Percentiles rank a stretch among this genome's conserved stretches.
These are phyloP conservation scores for Termitomyces titanicus DNA, from an alignment of 768 basidiomycete genomes.

Conservation along the genomic window DNA sequence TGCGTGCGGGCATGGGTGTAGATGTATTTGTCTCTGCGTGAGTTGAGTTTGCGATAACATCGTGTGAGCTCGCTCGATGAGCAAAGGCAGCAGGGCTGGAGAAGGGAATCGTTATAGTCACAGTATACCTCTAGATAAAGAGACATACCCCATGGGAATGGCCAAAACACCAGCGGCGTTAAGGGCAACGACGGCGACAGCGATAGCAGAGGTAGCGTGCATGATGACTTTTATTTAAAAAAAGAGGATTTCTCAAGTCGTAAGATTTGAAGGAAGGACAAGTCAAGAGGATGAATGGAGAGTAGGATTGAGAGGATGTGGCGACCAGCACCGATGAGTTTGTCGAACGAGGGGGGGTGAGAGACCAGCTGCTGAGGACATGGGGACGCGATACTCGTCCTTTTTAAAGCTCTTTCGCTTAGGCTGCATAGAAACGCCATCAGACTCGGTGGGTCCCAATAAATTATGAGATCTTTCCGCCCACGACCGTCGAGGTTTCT, in stretches of 20 bases:
- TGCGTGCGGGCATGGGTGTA: too few relatives aligned
- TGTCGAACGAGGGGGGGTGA: conserved; percentile 19
- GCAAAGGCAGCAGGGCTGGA: not conserved
- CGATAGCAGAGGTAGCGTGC: conserved; percentile 25
- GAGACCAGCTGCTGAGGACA: conserved; percentile 31
- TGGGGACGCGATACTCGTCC: not conserved
- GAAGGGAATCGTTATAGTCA: too few relatives aligned
- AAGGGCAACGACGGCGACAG: conserved; percentile 28
- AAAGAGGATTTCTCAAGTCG: conserved; percentile 3
- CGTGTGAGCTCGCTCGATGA: not conserved
- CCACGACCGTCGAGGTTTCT: too few relatives aligned
- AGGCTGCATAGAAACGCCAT: too few relatives aligned
- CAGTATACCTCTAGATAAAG: not conserved
- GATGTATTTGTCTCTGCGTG: too few relatives aligned
- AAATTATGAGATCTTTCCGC: too few relatives aligned
- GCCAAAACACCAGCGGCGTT: conserved; percentile 26
- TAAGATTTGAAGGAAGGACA: conserved; percentile 8
- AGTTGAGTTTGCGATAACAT: too few relatives aligned
- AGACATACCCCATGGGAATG: conserved; percentile 23
- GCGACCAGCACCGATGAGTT: conserved; percentile 32
- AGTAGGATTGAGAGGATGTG: conserved; percentile 18
- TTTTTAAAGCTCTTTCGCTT: not conserved
- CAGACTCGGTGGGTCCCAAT: too few relatives aligned
- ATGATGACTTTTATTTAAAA: conserved; percentile 8
- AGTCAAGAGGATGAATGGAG: conserved; percentile 2